A percentile compares a stretch with the other conserved stretches of the same genome.
Conservation (phyloP, 495 filamentous ascomycete genomes). For the Neurospora cerealis region DNA sequence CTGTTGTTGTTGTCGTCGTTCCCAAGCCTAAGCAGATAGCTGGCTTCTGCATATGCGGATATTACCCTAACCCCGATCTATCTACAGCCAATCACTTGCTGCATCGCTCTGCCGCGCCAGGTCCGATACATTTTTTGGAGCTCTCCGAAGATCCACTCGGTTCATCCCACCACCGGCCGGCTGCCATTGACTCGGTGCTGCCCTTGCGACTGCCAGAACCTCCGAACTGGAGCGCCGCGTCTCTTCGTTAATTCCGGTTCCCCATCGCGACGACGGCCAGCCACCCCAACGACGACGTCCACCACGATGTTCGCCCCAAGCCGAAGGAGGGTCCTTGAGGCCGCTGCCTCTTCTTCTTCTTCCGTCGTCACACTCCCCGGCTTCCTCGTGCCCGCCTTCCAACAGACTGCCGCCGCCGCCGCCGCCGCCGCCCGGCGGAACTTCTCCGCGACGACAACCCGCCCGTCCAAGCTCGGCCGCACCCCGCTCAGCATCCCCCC, state of each 20-base stretch:
- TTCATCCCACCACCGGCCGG: background rate
- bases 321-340: constrained; percentile 32
- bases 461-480: constrained; percentile 71
- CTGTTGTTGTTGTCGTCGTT: background rate
- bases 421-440: constrained; percentile 12
- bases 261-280: background rate
- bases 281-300: background rate
- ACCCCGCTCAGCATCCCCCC: constrained; percentile 75
- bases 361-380: constrained; percentile 43
- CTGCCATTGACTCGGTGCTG: background rate
- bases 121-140: background rate
- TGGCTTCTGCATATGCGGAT: background rate
- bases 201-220: background rate
- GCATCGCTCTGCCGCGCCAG: background rate
- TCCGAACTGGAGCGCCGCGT: constrained; percentile 6
- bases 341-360: constrained; percentile 18
- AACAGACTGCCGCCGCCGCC: constrained; percentile 15
- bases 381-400: constrained; percentile 70
- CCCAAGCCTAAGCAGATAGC: background rate
- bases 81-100: background rate
- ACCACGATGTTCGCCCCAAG: constrained; percentile 41
- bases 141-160: background rate
- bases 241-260: constrained; percentile 3
- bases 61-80: background rate
- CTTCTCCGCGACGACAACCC: constrained; percentile 60